Evolutionary conservation across 176 grass and related monocot species (phyloP).

Genomic region (Oryza coarctata): DNA sequence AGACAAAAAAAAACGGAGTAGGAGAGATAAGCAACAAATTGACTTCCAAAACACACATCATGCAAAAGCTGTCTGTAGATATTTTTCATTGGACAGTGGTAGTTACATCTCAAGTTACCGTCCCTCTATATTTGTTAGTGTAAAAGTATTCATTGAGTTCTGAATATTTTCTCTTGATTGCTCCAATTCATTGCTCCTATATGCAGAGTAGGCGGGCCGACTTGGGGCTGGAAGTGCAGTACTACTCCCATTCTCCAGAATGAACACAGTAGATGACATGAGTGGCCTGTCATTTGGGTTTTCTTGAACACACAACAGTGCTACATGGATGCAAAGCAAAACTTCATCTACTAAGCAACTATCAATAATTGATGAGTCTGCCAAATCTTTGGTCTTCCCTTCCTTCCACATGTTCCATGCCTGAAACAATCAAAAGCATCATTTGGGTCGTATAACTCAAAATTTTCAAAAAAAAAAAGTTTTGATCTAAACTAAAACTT

Average conservation of each 20-base stretch:
- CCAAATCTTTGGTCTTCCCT: slow-evolving; percentile 29
- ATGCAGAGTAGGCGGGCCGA: slow-evolving; percentile 9
- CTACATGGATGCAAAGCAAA: slow-evolving; percentile 46
- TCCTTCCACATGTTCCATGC: slow-evolving; percentile 47
- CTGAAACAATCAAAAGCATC: background rate
- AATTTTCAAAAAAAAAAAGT: too few relatives aligned
- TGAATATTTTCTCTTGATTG: background rate
- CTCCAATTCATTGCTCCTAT: background rate
- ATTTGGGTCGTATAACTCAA: too few relatives aligned
- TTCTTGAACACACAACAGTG: slow-evolving; percentile 53
- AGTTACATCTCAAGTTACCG: background rate
- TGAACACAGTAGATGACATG: slow-evolving; percentile 31
- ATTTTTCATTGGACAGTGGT: background rate
- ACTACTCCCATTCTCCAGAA: slow-evolving; percentile 29
- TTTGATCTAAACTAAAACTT: too few relatives aligned
- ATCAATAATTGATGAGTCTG: slow-evolving; percentile 29
- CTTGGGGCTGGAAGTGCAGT: slow-evolving; percentile 25
- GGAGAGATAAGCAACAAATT: background rate
- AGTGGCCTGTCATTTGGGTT: slow-evolving; percentile 45
- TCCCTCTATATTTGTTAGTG: background rate
- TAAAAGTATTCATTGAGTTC: slow-evolving; percentile 1
- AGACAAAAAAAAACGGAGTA: background rate
- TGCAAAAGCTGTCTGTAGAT: background rate
- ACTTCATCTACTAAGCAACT: slow-evolving; percentile 29
- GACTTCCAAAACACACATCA: background rate